These are phyloP conservation scores for Umbelopsis sp. DNA, from an alignment of 371 early-diverging fungal species.

Conservation along the genomic window DNA sequence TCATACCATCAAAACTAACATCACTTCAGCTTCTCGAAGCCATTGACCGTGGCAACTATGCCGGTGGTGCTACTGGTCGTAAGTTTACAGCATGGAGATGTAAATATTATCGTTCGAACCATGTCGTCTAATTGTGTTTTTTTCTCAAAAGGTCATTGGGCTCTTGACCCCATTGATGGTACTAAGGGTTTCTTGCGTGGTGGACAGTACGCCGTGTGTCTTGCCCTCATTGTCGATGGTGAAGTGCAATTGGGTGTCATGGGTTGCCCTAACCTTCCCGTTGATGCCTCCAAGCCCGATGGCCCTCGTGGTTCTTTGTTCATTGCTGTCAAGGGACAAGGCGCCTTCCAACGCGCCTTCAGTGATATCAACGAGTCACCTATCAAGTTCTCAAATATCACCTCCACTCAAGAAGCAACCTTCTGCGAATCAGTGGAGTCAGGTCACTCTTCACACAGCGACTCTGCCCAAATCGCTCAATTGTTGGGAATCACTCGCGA, in stretches of 20 bases:
- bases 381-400: conserved; percentile 66
- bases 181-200: conserved; percentile 96
- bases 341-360: conserved; percentile 87
- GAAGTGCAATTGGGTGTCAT: conserved; percentile 89
- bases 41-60: conserved; percentile 90
- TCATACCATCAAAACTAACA: neutral
- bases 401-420: conserved; percentile 60
- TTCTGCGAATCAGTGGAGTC: conserved; percentile 97
- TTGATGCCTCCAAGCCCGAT: conserved; percentile 60
- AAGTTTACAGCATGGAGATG: conserved; percentile 25
- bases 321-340: conserved; percentile 80
- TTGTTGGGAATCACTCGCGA: conserved; percentile 73
- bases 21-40: conserved; percentile 67
- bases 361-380: conserved; percentile 57
- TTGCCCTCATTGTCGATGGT: conserved; percentile 91
- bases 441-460: conserved; percentile 87
- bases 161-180: conserved; percentile 96
- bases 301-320: conserved; percentile 78
- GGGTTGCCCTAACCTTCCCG: conserved; percentile 94
- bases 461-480: conserved; percentile 77
- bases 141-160: conserved; percentile 72
- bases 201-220: conserved; percentile 96
- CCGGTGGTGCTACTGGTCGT: conserved; percentile 82
- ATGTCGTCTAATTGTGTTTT: neutral
- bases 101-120: neutral